Base-by-base conservation (phyloP, 1,284 basidiomycete species). In the Sporisorium exsertum region DNA sequence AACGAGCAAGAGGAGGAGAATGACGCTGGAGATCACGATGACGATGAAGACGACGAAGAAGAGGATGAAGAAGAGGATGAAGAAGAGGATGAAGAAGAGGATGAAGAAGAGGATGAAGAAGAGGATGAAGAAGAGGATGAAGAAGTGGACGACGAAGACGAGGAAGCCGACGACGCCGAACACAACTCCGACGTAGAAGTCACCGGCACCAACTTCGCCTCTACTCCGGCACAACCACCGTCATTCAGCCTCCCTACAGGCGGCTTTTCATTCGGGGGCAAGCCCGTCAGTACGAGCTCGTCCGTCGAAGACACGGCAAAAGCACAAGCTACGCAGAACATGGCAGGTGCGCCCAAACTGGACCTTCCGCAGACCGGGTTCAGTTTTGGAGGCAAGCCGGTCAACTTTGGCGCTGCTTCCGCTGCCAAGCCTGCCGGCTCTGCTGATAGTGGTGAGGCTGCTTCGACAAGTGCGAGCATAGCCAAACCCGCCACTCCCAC, bases 181-280 rank as follows among this genome's bases (percentile, higher is more conserved):
- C 67, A 64, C 5, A 66, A 70, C 20, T 63, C 61, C 27, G 60
- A 66, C 12, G 40, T 63, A 8, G 56, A 50, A 2, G 64, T 66
- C 18, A 70, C 62, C 22, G 66, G 59, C n/a, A 59, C 63, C 15
- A 74, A 70, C 32, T 22, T 56, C 37, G 59, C 63, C 16, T 42
- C 55, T 10, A 22, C 47, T n/a, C 16, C 45, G 12, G 57, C 43
- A 49, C 59, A 70, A 29, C 56, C 72, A 18, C 67, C 72, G 2
- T 62, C 60, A 5, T 77, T 77, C 56, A 57, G 61, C 12, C 62
- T 77, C 2, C 73, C 73, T 3, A 45, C 58, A 15, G 65, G 65
- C 27, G 73, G 73, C 43, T 77, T 77, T 37, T 69, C 73, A 1
- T 77, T 77, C 33, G 63, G 65, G n/a, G 73, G 73, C 33, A 77